A percentile compares a stretch with the other conserved stretches of the same genome.
These are phyloP conservation scores for Aphanomyces astaci DNA, from an alignment of 352 stramenopile genomes.

Conservation along the genomic window DNA sequence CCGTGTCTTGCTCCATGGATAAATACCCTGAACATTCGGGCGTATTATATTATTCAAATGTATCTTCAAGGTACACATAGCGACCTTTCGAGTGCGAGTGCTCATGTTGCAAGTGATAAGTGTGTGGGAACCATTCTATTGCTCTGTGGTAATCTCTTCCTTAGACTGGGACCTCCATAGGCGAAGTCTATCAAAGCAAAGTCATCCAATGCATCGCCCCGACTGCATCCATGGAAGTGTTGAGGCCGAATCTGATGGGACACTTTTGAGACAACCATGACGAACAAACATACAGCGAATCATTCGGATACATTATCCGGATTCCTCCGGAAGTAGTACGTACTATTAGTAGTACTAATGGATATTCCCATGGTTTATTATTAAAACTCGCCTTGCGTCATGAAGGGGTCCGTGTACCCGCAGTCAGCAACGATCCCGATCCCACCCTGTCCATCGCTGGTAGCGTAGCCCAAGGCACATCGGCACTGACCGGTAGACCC, in stretches of 20 bases:
- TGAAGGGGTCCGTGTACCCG: slow-evolving; percentile 51
- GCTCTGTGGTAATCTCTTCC: too few species aligned
- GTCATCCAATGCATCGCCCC: too few species aligned
- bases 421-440: slow-evolving; percentile 52
- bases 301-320: neutral
- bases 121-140: too few species aligned
- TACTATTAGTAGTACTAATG: neutral
- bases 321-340: neutral
- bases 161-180: too few species aligned
- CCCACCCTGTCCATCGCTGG: slow-evolving; percentile 43
- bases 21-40: too few species aligned
- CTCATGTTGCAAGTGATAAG: too few species aligned
- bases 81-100: too few species aligned
- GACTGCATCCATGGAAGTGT: neutral
- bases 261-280: neutral
- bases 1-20: neutral
- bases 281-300: neutral
- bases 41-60: too few species aligned
- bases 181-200: too few species aligned
- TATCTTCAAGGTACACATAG: too few species aligned
- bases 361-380: too few species aligned
- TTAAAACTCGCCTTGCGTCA: slow-evolving; percentile 50
- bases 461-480: slow-evolving; percentile 50
- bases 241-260: neutral
- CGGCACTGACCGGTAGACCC: slow-evolving; percentile 52